Evolutionary conservation across 768 basidiomycete species (phyloP).

Genomic region (Lentinula aciculospora): DNA sequence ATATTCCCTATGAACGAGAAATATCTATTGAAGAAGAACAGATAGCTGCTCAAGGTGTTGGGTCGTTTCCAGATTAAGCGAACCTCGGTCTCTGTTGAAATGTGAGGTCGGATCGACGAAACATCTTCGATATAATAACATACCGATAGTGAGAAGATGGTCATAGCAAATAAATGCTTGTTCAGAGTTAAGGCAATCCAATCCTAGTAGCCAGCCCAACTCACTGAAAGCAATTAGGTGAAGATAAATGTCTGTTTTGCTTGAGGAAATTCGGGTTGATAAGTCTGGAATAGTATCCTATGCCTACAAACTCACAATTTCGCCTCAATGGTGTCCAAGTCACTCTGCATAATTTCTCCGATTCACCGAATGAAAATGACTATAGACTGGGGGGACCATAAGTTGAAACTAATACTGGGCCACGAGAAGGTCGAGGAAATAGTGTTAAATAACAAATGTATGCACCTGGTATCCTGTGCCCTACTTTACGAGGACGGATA

Average conservation of each 20-base stretch:
- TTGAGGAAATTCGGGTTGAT: not conserved
- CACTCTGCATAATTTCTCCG: not conserved
- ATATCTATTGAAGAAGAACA: slow-evolving; percentile 49
- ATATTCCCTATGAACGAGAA: slow-evolving; percentile 35
- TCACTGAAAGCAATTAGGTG: not conserved
- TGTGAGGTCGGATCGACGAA: not conserved
- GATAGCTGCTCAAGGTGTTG: slow-evolving; percentile 29
- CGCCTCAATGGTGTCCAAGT: not conserved
- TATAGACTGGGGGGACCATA: not conserved
- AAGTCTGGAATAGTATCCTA: not conserved
- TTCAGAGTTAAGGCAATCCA: not conserved
- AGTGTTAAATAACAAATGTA: not conserved
- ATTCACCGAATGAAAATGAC: not conserved
- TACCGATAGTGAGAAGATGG: slow-evolving; percentile 31
- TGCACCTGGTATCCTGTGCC: not conserved
- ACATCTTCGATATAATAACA: not conserved
- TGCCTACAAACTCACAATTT: not conserved
- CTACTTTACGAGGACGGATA: not conserved
- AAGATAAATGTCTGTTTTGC: not conserved
- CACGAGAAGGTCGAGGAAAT: not conserved
- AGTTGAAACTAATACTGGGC: not conserved
- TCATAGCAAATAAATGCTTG: slow-evolving; percentile 34
- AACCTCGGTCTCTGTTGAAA: slow-evolving; percentile 29
- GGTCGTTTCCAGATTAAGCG: slow-evolving; percentile 39
- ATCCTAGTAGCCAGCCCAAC: not conserved